Evolutionary conservation across 1,284 basidiomycete genomes (phyloP).

Genomic region (Farysia itapuensis): DNA sequence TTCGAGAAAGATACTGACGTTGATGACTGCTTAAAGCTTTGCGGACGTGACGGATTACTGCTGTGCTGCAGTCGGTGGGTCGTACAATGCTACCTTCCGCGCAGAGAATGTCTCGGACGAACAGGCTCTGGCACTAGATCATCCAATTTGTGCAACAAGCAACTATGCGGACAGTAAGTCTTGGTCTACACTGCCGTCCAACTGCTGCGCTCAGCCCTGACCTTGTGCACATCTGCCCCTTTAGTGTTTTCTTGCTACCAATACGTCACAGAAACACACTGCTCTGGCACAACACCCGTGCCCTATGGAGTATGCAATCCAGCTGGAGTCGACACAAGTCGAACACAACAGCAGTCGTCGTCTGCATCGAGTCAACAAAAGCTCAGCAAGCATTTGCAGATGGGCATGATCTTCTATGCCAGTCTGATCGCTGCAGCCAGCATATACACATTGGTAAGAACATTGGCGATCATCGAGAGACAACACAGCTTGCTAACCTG

Average conservation of each 20-base stretch:
- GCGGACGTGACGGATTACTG: constrained; percentile 47
- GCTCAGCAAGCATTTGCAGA: neutral
- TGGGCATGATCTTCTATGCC: neutral
- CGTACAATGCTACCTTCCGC: constrained; percentile 22
- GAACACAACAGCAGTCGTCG: neutral
- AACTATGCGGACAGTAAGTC: constrained; percentile 44
- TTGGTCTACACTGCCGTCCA: neutral
- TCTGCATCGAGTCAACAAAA: too few relatives aligned
- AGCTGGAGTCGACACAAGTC: constrained; percentile 26
- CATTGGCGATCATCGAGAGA: too few relatives aligned
- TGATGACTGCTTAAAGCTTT: constrained; percentile 17
- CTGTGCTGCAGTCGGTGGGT: constrained; percentile 43
- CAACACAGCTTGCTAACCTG: too few relatives aligned
- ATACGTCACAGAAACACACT: constrained; percentile 36
- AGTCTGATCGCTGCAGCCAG: neutral
- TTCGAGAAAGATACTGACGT: too few relatives aligned
- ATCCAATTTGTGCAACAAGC: constrained; percentile 32
- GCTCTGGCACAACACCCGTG: constrained; percentile 24
- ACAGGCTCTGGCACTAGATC: constrained; percentile 21
- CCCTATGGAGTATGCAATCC: constrained; percentile 36
- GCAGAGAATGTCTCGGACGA: constrained; percentile 17
- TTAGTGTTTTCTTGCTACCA: constrained; percentile 42
- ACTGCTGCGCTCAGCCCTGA: neutral
- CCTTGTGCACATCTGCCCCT: neutral
- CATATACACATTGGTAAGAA: neutral